Base-by-base conservation (phyloP, 2,329 filamentous ascomycete species). In the Colletotrichum sp. region DNA sequence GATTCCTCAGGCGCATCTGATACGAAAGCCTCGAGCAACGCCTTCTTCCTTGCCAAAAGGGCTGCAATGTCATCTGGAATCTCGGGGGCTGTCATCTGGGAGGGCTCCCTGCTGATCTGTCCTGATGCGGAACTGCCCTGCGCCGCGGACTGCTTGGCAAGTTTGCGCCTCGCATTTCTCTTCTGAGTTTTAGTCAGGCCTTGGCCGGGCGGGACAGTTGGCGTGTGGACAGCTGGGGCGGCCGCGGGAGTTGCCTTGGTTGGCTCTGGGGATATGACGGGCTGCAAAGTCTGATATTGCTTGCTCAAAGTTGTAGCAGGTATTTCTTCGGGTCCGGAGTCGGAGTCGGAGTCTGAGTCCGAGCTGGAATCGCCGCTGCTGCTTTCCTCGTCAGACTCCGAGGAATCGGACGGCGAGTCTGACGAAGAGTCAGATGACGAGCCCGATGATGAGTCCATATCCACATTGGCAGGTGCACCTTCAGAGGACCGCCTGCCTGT, bases 111-210 rank as follows among this genome's bases (percentile, higher is more conserved):
- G 55, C 71, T 65, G 52, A 30, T 56, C 4, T 32, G 43, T 36
- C 13, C 58, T 6, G 74, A 60, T 2, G n/a, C 18, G 2, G 73
- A 71, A 5, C 32, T 27, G n/a, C 22, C 55, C 30, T 64, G n/a
- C 64, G 76, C 22, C 52, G 76, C 65, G 71, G 79, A 55, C 69
- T 77, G 13, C 71, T 86, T 86, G 5, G 83, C 82, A 5, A 83
- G 81, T 39, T 87, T 86, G 58, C 89, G 85, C 32, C 90, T 85
- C 10, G 86, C 86, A 76, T 92, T 92, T 8, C 90, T 86, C 75
- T 86, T 89, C 77, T 88, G 87, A 0, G 90, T 91, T 39, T 79
- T 83, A 1, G 82, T 81, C 66, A 88, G 80, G 3, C 87, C 87
- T 18, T 80, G 76, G 2, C 82, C 83, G 8, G 86, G 84, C 6